Base-by-base conservation (phyloP, 495 filamentous ascomycete species). In the Rostrohypoxylon terebratum region DNA sequence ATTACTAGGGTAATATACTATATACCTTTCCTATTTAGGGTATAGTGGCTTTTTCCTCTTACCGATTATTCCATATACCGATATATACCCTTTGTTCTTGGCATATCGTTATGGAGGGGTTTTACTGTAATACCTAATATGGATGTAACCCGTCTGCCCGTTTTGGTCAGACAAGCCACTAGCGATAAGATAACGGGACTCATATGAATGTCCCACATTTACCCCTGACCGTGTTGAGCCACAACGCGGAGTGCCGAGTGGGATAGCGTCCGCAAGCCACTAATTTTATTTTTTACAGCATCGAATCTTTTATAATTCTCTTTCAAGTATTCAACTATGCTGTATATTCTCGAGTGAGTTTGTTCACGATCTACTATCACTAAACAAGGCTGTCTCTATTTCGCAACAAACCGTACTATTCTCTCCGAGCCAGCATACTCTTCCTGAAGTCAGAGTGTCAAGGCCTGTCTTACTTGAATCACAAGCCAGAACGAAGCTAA, bases 401-500 rank as follows among this genome's bases (percentile, higher is more conserved):
- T 28, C 2, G 6, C 6, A 3, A 28, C 28, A 5, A 4, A 3
- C 28, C 2, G 28, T 28, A 3, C 6, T 11, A 42, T 14, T 14
- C 14, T 14, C 13, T n/a, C 38, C 13, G n/a, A 42, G 4, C 1
- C 36, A 38, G 50, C 51, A 36, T 50, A 40, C 31, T 57, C 14
- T 33, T 3, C 40, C 7, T n/a, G 11, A 18, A 23, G 55, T 48
- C 51, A 11, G 42, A 31, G 33, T 57, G 21, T 50, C 59, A 40
- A 58, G 38, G 9, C 16, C 36, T 69, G 57, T 28, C 42, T 54
- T 36, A 25, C 18, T 63, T 5, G n/a, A 14, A 48, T 2, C n/a
- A 48, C 47, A 57, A 36, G 36, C 38, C 48, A 28, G n/a, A 51
- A 13, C 58, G 42, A 57, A 63, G 50, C 38, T 18, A 9, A n/a